A percentile compares a stretch with the other conserved stretches of the same genome.
Conservation (phyloP, 805 yeast genomes). For the Pichia rugopelliculosa region DNA sequence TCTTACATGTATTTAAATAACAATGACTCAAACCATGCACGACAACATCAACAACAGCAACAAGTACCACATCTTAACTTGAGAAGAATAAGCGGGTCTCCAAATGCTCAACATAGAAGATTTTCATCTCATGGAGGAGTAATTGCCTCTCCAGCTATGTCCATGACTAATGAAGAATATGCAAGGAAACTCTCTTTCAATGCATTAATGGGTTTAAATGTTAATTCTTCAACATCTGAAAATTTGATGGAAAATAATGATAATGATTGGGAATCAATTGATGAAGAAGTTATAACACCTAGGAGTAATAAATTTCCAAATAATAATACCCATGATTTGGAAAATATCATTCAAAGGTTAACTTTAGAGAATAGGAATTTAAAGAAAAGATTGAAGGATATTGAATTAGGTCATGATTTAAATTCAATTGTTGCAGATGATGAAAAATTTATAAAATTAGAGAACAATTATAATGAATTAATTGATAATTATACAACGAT, state of each 20-base stretch:
- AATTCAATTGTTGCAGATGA: constrained; percentile 8
- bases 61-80: constrained; percentile 3
- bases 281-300: constrained; percentile 11
- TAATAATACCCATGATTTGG: not conserved
- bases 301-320: constrained; percentile 5
- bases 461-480: constrained; percentile 9
- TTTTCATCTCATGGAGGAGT: constrained; percentile 10
- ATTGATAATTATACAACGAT: not conserved
- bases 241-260: constrained; percentile 7
- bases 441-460: constrained; percentile 11
- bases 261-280: constrained; percentile 12
- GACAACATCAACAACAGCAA: constrained; percentile 8
- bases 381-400: constrained; percentile 13
- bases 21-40: not conserved
- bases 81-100: constrained; percentile 1
- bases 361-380: constrained; percentile 12
- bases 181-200: constrained; percentile 18
- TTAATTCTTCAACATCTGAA: not conserved
- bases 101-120: constrained; percentile 6
- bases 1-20: constrained; percentile 9
- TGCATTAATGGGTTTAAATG: constrained; percentile 13
- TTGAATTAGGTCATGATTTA: constrained; percentile 14
- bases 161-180: constrained; percentile 8
- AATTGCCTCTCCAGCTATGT: constrained; percentile 20
- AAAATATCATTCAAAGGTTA: constrained; percentile 10